Percentiles rank a stretch among this genome's conserved stretches.
Evolutionary conservation across 2,329 filamentous ascomycete species (phyloP).

Genomic region (Colletotrichum magnum): DNA sequence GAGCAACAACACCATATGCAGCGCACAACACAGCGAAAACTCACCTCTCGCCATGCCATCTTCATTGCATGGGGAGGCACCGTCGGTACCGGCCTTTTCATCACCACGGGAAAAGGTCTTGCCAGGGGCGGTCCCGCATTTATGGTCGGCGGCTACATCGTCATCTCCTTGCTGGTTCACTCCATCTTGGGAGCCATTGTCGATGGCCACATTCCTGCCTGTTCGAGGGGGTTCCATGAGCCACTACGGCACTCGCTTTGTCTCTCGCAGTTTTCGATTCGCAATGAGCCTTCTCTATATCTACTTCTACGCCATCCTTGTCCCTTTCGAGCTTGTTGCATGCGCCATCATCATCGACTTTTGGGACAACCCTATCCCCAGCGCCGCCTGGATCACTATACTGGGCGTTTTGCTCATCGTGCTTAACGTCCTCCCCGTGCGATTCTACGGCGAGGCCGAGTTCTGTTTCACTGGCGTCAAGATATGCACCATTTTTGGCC

Average conservation of each 20-base stretch:
- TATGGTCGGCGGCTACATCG: background rate
- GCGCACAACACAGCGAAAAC: too few species aligned
- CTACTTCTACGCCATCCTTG: conserved; percentile 61
- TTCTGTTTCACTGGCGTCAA: conserved; percentile 70
- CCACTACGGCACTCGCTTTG: conserved; percentile 55
- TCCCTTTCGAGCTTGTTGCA: conserved; percentile 46
- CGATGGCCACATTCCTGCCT: conserved; percentile 49
- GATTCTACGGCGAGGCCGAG: conserved; percentile 68
- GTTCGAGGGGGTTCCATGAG: conserved; percentile 15
- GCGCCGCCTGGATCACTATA: conserved; percentile 41
- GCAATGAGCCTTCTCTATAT: conserved; percentile 73
- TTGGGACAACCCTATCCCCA: conserved; percentile 37
- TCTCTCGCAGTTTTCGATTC: conserved; percentile 68
- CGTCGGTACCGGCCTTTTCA: conserved; percentile 64
- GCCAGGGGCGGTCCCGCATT: background rate
- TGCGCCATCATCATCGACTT: conserved; percentile 42
- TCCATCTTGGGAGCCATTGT: conserved; percentile 53
- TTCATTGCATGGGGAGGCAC: conserved; percentile 63
- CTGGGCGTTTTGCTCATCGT: conserved; percentile 37
- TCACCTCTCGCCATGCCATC: conserved; percentile 55
- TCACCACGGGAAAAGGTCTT: conserved; percentile 58
- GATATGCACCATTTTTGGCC: conserved; percentile 67
- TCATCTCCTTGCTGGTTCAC: conserved; percentile 48
- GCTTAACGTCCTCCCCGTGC: conserved; percentile 35
- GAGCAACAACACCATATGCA: too few species aligned